Evolutionary conservation across 2,329 filamentous ascomycete species (phyloP).

Genomic region (Ophiosphaerella narmari): DNA sequence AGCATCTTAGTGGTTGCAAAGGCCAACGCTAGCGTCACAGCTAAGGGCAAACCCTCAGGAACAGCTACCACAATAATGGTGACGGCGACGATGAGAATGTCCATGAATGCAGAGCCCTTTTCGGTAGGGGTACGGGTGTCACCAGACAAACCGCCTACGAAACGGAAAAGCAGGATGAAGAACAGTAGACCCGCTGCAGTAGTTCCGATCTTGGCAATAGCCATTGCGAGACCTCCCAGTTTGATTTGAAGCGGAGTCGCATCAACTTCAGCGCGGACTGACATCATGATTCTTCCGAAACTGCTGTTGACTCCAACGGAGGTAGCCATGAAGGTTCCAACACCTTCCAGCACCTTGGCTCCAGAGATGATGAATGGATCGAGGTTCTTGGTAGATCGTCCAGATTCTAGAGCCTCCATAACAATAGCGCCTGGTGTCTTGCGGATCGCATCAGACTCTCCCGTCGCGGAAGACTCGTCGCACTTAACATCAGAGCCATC

Average conservation of each 20-base stretch:
- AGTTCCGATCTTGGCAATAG: slow-evolving; percentile 57
- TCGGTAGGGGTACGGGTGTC: slow-evolving; percentile 27
- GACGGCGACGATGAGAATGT: slow-evolving; percentile 50
- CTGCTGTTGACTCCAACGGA: slow-evolving; percentile 61
- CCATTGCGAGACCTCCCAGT: slow-evolving; percentile 56
- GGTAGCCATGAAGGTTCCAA: slow-evolving; percentile 59
- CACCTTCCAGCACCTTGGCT: slow-evolving; percentile 59
- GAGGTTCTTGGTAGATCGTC: slow-evolving; percentile 55
- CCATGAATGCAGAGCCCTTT: slow-evolving; percentile 46
- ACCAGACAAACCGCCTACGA: slow-evolving; percentile 37
- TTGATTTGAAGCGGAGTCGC: slow-evolving; percentile 61
- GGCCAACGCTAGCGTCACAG: slow-evolving; percentile 42
- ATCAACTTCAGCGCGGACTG: slow-evolving; percentile 58
- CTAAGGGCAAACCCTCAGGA: slow-evolving; percentile 46
- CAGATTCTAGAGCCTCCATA: slow-evolving; percentile 59
- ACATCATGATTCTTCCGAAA: slow-evolving; percentile 62
- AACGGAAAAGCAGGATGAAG: slow-evolving; percentile 47
- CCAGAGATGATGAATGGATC: slow-evolving; percentile 69
- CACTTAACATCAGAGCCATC: slow-evolving; percentile 68
- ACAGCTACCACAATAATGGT: slow-evolving; percentile 51
- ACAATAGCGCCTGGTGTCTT: slow-evolving; percentile 66
- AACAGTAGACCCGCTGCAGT: slow-evolving; percentile 46
- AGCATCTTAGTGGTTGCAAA: slow-evolving; percentile 44
- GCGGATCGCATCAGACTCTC: slow-evolving; percentile 72
- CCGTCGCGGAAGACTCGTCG: slow-evolving; percentile 74